Base-by-base conservation (phyloP, 176 grass and related monocot genomes). In the Hordeum vulgare region DNA sequence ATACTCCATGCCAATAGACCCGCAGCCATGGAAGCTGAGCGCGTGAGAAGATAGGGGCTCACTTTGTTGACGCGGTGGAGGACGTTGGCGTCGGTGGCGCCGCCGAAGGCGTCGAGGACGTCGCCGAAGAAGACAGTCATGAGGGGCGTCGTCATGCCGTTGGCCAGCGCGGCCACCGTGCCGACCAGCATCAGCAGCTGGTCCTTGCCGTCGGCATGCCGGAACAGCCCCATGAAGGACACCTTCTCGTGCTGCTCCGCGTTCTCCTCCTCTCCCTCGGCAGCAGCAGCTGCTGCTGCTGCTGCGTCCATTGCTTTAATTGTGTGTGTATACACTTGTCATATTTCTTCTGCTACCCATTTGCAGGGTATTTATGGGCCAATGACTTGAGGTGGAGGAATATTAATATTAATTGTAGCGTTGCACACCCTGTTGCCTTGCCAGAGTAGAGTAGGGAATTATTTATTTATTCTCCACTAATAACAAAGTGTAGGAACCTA, bases 101-200 rank as follows among this genome's bases (percentile, higher is more conserved):
- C 27, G 27, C 61, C 78, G 29, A 66, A 81, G 15, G 65, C 85
- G 23, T 26, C 39, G 7, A 87, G 75, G 40, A 82, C 27, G 25
- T 81, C 39, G 51, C 78, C 85, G 15, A 82, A 82, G 24, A 87
- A 24, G 25, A 87, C n/a, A 20, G 81, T 65, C 76, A 87, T n/a
- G 13, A 76, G 5, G 1, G 85, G 56, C 71, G 74, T 39, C 1
- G 59, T 14, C 35, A 61, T 42, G 9, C 85, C 85, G 15, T 51
- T 68, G 9, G 63, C 80, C 71, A 80, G 45, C 6, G 85, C 60
- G 11, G 56, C 41, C 3, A 40, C n/a, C n/a, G 57, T 42, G 33
- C 78, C 85, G 41, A 66, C 34, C 42, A 81, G 62, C 85, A 87
- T 87, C 70, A 87, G 74, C 41, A 29, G 44, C 64, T 20, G 23